These are phyloP conservation scores for Apiospora hydei DNA, from an alignment of 2,329 filamentous ascomycete genomes.

Conservation along the genomic window DNA sequence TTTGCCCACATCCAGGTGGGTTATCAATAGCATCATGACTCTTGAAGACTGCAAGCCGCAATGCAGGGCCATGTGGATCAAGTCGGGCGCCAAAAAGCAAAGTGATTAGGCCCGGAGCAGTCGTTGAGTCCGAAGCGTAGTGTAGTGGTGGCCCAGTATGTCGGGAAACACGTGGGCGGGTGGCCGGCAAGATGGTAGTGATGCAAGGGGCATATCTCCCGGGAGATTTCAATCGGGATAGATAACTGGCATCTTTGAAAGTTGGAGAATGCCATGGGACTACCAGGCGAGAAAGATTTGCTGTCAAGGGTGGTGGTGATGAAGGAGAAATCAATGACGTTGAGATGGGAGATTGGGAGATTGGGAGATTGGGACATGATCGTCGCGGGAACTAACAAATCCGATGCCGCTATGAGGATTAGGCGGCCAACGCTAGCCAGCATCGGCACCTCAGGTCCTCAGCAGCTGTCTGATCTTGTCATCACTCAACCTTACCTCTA, in stretches of 20 bases:
- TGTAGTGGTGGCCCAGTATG: neutral
- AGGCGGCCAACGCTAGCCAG: neutral
- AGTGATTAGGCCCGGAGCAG: neutral
- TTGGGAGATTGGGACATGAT: neutral
- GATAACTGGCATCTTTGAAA: neutral
- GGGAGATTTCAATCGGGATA: neutral
- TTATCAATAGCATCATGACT: conserved; percentile 8
- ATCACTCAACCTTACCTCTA: neutral
- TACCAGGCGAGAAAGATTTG: neutral
- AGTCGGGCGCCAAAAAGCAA: neutral
- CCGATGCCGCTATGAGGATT: neutral
- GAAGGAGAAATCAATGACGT: neutral
- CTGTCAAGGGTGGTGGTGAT: neutral
- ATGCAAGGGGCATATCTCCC: neutral
- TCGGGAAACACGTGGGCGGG: neutral
- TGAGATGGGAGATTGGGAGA: neutral
- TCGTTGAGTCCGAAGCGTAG: neutral
- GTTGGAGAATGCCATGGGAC: neutral
- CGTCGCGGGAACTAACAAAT: neutral
- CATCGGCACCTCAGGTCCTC: neutral
- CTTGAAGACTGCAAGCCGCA: neutral
- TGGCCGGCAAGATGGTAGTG: neutral
- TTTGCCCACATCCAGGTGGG: neutral
- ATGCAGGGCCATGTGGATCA: neutral
- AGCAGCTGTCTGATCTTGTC: neutral